Evolutionary conservation across 257 asterid genomes (phyloP).

Genomic region (Solanum stenotomum): DNA sequence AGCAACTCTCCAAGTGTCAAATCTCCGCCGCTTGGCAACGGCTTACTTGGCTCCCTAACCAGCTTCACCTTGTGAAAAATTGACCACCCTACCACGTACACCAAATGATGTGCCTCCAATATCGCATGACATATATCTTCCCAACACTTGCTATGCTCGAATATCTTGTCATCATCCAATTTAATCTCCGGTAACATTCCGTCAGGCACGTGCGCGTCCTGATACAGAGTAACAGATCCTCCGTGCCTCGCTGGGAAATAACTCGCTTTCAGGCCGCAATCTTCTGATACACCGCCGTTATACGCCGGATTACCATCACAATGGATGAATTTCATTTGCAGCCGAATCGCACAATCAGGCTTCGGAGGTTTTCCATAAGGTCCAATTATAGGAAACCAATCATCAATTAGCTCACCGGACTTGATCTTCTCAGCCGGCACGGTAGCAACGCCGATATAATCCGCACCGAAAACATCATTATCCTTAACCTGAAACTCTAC

Average conservation of each 20-base stretch:
- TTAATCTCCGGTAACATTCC: conserved; percentile 54
- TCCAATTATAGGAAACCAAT: conserved; percentile 75
- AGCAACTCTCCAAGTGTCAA: conserved; percentile 79
- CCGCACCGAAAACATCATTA: conserved; percentile 87
- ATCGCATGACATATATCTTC: conserved; percentile 75
- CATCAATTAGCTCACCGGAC: conserved; percentile 57
- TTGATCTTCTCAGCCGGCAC: conserved; percentile 50
- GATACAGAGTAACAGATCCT: conserved; percentile 60
- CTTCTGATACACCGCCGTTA: conserved; percentile 27
- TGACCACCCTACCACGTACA: conserved; percentile 74
- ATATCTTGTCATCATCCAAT: conserved; percentile 28
- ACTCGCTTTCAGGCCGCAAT: conserved; percentile 45
- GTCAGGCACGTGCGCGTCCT: conserved; percentile 70
- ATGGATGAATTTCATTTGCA: conserved; percentile 51
- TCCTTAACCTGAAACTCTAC: conserved; percentile 83
- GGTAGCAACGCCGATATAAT: conserved; percentile 57
- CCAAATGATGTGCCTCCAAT: conserved; percentile 70
- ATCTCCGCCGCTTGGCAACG: conserved; percentile 78
- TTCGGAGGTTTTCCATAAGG: conserved; percentile 61
- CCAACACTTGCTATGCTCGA: conserved; percentile 58
- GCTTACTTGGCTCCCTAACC: conserved; percentile 65
- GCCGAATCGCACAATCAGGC: conserved; percentile 48
- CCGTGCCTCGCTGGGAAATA: conserved; percentile 78
- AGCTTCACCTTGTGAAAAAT: conserved; percentile 57
- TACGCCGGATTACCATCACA: conserved; percentile 37